Evolutionary conservation across 192 early-diverging fungal genomes (phyloP), one percentile per base, ranked within the genome.

Genomic region (Umbelopsis sp.): DNA sequence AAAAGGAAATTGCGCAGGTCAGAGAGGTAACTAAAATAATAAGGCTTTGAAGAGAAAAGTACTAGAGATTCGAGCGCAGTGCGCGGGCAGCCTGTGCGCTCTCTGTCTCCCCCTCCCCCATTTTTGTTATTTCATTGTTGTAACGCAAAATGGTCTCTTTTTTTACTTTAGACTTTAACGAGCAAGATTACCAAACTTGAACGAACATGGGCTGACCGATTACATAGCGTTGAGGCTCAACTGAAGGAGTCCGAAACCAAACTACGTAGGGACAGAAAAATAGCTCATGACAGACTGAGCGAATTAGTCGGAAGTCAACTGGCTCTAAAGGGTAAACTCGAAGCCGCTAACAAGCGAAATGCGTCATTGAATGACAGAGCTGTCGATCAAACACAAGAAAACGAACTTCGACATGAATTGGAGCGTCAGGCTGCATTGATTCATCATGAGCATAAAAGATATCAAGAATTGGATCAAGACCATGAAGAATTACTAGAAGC

Each of bases 401-500:
- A 31, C 22, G 72, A 79, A 68, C 47, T 79, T 41, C 49, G 72
- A 49, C 70, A 71, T 24, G 73, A 79, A 51, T 31, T 79, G 29
- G 77, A 79, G 20, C 69, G 74, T 2, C 45, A 49, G 0, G 53
- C 43, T 5, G 38, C 31, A 2, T 14, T 53, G 7, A 24, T 62
- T 8, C 50, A 73, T 41, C 52, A 31, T 6, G 73, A 71, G 47
- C 65, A 52, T 22, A 21, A 66, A 24, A 20, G 41, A 12, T 32
- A 9, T n/a, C 45, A 71, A 31, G 68, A 74, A 43, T 45, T 70
- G 7, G 69, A 74, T 34, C 21, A 73, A 44, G 25, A 65, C 45
- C 74, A 79, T 71, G 17, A 32, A 29, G 50, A 70, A 43, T 21
- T 56, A 7, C 21, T 71, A 38, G 67, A 45, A 62, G 69, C 62